phyloP scores from a whole-genome alignment of 352 stramenopile genomes.

The Phytophthora boehmeriae region DNA sequence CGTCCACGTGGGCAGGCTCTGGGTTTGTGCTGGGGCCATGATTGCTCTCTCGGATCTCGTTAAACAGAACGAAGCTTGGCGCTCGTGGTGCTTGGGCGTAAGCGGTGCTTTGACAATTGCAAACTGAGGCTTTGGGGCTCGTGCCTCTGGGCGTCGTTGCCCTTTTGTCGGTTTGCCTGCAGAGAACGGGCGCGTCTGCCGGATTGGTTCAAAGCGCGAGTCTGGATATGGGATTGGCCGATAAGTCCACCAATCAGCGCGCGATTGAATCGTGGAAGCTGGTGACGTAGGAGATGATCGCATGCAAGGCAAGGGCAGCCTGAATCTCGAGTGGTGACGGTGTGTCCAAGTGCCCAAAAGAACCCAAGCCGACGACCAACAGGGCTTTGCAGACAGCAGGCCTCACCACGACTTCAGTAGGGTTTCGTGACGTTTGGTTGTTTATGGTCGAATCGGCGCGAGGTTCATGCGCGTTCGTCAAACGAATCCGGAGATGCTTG shows the following conservation, averaged over 20 bases:
- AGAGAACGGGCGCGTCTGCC: background rate
- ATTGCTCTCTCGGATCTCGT: background rate
- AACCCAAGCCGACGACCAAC: background rate
- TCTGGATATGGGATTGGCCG: no score
- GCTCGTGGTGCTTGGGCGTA: conserved; percentile 7
- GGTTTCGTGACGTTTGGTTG: background rate
- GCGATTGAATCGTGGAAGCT: no score
- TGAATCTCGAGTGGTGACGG: background rate
- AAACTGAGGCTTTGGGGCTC: conserved; percentile 26
- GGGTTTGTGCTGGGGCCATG: conserved; percentile 34
- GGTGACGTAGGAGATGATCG: background rate
- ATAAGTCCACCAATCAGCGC: no score
- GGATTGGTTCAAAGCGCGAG: background rate
- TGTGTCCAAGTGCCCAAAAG: background rate
- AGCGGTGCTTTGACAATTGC: conserved; percentile 36
- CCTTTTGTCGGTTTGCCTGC: background rate
- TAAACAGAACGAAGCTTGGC: background rate
- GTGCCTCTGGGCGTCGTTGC: background rate
- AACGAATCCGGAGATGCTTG: no score
- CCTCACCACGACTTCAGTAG: background rate
- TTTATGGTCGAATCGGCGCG: background rate
- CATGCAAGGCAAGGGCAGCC: background rate
- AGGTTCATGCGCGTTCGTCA: no score
- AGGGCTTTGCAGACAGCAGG: background rate
- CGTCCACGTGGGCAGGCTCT: conserved; percentile 44